phyloP scores from a whole-genome alignment of 176 grass and related monocot species.

The Triticum timopheevii region DNA sequence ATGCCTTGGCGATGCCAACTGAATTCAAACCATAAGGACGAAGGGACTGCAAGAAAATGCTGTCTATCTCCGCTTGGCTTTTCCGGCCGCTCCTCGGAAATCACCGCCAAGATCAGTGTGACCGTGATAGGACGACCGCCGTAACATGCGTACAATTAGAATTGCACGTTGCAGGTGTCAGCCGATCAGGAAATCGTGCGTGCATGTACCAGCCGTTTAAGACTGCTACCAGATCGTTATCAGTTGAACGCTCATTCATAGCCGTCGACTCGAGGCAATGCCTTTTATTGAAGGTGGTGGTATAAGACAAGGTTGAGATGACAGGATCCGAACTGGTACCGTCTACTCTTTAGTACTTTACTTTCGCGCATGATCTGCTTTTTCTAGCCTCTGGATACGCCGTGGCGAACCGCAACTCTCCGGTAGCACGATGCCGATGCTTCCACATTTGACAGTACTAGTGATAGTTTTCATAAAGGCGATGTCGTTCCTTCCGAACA shows the following conservation, averaged over 20 bases:
- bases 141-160: neutral
- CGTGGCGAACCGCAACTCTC: conserved; percentile 39
- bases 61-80: neutral
- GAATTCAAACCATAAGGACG: neutral
- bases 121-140: neutral
- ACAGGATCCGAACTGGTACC: conserved; percentile 7
- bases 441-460: conserved; percentile 3
- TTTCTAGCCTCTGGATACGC: conserved; percentile 19
- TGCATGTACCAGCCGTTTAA: neutral
- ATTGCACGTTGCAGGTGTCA: neutral
- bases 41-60: neutral
- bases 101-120: neutral
- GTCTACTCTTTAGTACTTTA: neutral
- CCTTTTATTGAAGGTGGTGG: neutral
- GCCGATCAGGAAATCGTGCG: neutral
- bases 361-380: conserved; percentile 2
- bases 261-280: neutral
- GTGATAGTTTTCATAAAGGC: neutral
- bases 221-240: neutral
- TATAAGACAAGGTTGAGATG: conserved; percentile 6
- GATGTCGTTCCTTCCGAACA: neutral
- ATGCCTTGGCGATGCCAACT: neutral
- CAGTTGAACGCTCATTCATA: neutral
- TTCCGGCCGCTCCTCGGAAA: neutral
- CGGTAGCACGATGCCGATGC: neutral